Evolutionary conservation across 768 basidiomycete species (phyloP), one percentile per base, ranked within the genome.

Genomic region (Tylopilus rubrobrunneus): DNA sequence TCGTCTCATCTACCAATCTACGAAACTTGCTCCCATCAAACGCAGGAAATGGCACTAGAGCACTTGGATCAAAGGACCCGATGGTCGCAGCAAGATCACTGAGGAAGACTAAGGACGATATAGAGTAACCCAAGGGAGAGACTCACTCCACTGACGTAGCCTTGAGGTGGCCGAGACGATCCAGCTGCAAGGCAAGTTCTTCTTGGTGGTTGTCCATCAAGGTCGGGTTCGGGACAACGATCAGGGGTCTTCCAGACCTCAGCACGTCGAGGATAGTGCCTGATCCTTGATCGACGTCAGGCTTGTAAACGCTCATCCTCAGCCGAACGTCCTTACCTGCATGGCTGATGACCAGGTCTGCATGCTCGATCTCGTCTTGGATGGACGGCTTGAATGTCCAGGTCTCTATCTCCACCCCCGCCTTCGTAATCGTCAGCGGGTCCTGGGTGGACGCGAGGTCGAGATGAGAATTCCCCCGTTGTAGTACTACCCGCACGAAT

Each of bases 201-300:
- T 84, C 77, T 75, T 99, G 96, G 65, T 99, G 96, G 67, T 97
- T 90, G 68, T 97, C 87, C 67, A 95, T 79, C 29, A 99, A 74
- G 0, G 89, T 87, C 41, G 85, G 75, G 68, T 99, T 99, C 11
- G 94, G 94, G 3, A 97, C 85, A 5, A 90, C 87, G 58, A 99
- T 86, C 58, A 99, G 74, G 7, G 82, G 80, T 63, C 88, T 92
- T 45, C 78, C 76, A 47, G 81, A 74, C 31, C 93, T 77, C 45
- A 98, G 75, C 10, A 86, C 91, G 43, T 96, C 91, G 29, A 98
- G 78, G 62, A 98, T 94, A 5, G 96, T 97, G 11, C 96, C 96
- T 21, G 96, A 88, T 49, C 96, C 96, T 98, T 54, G 47, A 39
- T 40, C 41, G 40, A 50, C 17, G 49, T 58, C 31, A 58, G 43